phyloP scores from a whole-genome alignment of 2,329 filamentous ascomycete species.

The Hymenoscyphus infarciens region DNA sequence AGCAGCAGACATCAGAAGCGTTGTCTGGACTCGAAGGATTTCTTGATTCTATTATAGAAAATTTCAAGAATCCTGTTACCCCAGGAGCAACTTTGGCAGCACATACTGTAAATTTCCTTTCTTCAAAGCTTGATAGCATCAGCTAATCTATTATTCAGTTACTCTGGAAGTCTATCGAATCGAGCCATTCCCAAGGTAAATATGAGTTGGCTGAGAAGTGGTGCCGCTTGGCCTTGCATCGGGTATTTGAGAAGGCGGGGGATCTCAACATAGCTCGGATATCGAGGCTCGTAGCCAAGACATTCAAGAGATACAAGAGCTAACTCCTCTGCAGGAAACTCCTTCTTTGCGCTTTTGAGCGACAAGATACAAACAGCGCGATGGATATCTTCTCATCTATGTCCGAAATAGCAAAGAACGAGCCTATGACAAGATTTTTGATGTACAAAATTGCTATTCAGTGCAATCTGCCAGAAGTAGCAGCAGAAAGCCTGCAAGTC shows the following conservation, averaged over 20 bases:
- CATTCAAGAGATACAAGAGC: not conserved
- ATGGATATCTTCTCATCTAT: conserved; percentile 56
- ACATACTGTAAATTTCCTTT: conserved; percentile 51
- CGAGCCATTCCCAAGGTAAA: conserved; percentile 49
- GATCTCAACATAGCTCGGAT: conserved; percentile 66
- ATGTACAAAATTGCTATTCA: conserved; percentile 70
- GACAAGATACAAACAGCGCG: conserved; percentile 52
- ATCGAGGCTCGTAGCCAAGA: conserved; percentile 47
- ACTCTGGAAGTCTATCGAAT: conserved; percentile 76
- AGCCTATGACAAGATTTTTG: conserved; percentile 67
- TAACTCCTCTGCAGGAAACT: conserved; percentile 55
- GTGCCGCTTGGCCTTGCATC: conserved; percentile 67
- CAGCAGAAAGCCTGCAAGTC: conserved; percentile 59
- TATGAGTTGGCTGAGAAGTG: conserved; percentile 59
- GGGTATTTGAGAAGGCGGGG: conserved; percentile 62
- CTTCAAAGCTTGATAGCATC: conserved; percentile 10
- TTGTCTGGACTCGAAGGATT: conserved; percentile 41
- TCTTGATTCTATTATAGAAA: conserved; percentile 46
- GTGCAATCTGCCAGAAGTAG: conserved; percentile 53
- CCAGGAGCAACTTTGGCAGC: conserved; percentile 61
- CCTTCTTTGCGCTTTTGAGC: conserved; percentile 64
- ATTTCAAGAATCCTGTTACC: conserved; percentile 47
- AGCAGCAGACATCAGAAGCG: conserved; percentile 36
- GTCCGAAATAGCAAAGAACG: conserved; percentile 52
- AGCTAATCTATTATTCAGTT: conserved; percentile 48